Conservation (phyloP, 2,329 filamentous ascomycete species). For the Akanthomyces lecanii region DNA sequence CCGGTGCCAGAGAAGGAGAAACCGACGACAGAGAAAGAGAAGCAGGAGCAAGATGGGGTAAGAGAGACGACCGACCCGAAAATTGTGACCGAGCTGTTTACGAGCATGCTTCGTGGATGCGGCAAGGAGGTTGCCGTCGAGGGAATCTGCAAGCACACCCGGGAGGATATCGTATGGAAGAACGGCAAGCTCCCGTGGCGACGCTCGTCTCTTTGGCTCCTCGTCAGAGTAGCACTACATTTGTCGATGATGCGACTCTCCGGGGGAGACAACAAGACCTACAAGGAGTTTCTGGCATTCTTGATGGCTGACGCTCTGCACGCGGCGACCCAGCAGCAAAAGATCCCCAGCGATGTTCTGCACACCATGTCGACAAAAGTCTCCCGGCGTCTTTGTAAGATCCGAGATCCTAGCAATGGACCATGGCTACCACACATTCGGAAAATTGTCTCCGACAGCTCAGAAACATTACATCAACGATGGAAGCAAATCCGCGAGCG, state of each 20-base stretch:
- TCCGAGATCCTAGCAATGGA: background rate
- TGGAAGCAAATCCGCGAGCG: background rate
- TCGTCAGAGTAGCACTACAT: slow-evolving; percentile 39
- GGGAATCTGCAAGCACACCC: background rate
- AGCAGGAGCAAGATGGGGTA: background rate
- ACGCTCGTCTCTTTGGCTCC: slow-evolving; percentile 48
- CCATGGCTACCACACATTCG: background rate
- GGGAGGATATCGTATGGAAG: background rate
- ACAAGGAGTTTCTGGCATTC: background rate
- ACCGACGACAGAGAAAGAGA: background rate
- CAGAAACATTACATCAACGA: background rate
- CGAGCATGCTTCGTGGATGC: background rate
- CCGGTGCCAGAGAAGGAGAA: background rate
- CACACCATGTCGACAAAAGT: background rate
- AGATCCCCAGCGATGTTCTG: background rate
- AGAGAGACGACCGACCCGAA: background rate
- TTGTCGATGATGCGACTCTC: background rate
- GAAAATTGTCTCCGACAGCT: background rate
- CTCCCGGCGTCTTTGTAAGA: background rate
- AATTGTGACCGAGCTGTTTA: background rate
- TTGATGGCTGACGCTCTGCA: background rate
- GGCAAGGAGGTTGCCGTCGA: background rate
- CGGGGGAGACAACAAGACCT: background rate
- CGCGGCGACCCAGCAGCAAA: background rate
- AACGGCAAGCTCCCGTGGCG: slow-evolving; percentile 19